Evolutionary conservation across 495 filamentous ascomycete genomes (phyloP).

Genomic region (Trichodelitschia bisporula): DNA sequence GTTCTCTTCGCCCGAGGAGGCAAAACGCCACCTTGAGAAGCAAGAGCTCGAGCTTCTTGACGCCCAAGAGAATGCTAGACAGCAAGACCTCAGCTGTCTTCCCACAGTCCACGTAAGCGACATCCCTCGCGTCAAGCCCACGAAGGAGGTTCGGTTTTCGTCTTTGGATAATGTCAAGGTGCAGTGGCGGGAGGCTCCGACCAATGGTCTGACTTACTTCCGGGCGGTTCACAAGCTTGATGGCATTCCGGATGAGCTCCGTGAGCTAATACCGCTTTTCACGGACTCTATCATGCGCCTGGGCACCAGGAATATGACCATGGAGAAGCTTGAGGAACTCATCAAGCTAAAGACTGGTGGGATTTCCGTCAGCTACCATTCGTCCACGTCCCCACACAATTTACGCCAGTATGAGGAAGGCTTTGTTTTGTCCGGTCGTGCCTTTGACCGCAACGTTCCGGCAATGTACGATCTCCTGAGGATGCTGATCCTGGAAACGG

Average conservation of each 20-base stretch:
- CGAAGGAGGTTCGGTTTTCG: slow-evolving; percentile 40
- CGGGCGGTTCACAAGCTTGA: slow-evolving; percentile 60
- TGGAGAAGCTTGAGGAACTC: slow-evolving; percentile 85
- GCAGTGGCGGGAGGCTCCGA: slow-evolving; percentile 78
- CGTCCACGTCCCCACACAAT: slow-evolving; percentile 47
- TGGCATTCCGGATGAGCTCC: slow-evolving; percentile 61
- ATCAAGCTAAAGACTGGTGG: slow-evolving; percentile 97
- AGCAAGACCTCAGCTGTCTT: slow-evolving; percentile 64
- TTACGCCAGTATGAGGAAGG: slow-evolving; percentile 52
- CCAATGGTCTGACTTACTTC: slow-evolving; percentile 92
- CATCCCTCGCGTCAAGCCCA: slow-evolving; percentile 57
- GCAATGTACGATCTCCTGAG: slow-evolving; percentile 75
- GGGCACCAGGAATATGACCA: slow-evolving; percentile 62
- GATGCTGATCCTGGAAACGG: slow-evolving; percentile 57
- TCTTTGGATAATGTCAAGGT: slow-evolving; percentile 41
- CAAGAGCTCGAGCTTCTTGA: slow-evolving; percentile 59
- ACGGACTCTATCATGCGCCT: slow-evolving; percentile 80
- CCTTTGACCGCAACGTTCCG: slow-evolving; percentile 67
- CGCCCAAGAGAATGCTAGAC: slow-evolving; percentile 58
- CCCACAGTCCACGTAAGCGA: slow-evolving; percentile 72
- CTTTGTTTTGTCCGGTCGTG: slow-evolving; percentile 56
- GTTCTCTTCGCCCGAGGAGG: slow-evolving; percentile 45
- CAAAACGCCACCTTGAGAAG: slow-evolving; percentile 38
- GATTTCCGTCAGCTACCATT: slow-evolving; percentile 52
- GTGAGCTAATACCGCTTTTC: slow-evolving; percentile 70